These are phyloP conservation scores for Aspergillus carbonarius DNA, from an alignment of 2,329 filamentous ascomycete species.

Conservation along the genomic window DNA sequence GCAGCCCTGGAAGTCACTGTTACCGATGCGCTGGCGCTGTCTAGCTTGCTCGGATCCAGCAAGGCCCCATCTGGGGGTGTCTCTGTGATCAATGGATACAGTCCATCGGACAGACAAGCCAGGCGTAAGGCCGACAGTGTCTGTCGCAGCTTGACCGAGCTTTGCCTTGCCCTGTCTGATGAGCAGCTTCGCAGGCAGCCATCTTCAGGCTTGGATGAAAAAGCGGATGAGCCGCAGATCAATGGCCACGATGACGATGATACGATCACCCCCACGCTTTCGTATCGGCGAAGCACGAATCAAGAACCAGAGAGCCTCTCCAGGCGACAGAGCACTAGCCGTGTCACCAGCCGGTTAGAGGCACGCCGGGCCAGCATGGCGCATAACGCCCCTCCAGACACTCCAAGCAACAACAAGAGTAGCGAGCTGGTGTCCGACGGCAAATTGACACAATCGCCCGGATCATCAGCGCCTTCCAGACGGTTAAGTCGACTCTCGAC, in stretches of 20 bases:
- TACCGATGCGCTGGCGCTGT: slow-evolving; percentile 75
- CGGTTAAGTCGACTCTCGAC: slow-evolving; percentile 43
- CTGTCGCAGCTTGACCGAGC: slow-evolving; percentile 87
- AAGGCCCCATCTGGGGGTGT: slow-evolving; percentile 57
- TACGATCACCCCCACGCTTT: slow-evolving; percentile 26
- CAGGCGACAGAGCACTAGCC: slow-evolving; percentile 28
- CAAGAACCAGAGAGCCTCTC: slow-evolving; percentile 39
- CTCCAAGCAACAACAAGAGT: slow-evolving; percentile 6
- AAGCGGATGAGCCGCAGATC: slow-evolving; percentile 18
- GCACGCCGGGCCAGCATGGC: slow-evolving; percentile 42
- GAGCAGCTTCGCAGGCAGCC: slow-evolving; percentile 42
- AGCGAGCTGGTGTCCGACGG: slow-evolving; percentile 9
- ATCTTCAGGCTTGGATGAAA: slow-evolving; percentile 31
- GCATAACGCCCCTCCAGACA: slow-evolving; percentile 16
- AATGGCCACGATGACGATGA: slow-evolving; percentile 30
- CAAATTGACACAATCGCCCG: slow-evolving; percentile 15
- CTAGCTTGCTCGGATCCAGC: slow-evolving; percentile 71
- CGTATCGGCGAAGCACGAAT: slow-evolving; percentile 38
- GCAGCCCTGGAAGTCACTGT: slow-evolving; percentile 77
- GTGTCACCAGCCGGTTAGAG: slow-evolving; percentile 36
- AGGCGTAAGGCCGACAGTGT: slow-evolving; percentile 89
- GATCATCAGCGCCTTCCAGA: slow-evolving; percentile 30
- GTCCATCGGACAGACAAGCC: slow-evolving; percentile 73
- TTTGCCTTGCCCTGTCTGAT: slow-evolving; percentile 80
- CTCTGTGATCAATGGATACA: slow-evolving; percentile 38